Evolutionary conservation across 225 moss, liverwort and hornwort species (phyloP).

Genomic region (Sphagnum contortum): DNA sequence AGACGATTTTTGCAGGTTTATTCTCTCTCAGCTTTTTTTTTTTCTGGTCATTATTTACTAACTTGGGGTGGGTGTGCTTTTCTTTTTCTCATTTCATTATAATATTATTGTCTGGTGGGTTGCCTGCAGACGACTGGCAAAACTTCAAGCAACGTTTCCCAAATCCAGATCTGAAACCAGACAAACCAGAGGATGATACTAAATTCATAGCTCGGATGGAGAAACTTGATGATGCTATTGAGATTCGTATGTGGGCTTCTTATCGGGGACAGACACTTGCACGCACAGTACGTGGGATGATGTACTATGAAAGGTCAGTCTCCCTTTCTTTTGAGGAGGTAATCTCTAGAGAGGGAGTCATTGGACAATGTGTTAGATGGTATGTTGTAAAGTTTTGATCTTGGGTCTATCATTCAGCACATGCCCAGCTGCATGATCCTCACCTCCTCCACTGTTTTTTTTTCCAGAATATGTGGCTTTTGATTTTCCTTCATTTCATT

Average conservation of each 20-base stretch:
- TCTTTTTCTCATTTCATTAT: background rate
- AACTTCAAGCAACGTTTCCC: slow-evolving; percentile 66
- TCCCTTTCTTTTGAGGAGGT: background rate
- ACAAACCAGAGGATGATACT: slow-evolving; percentile 15
- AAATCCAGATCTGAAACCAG: slow-evolving; percentile 13
- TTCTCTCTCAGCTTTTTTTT: slow-evolving; percentile 3
- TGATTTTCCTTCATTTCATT: too few relatives aligned
- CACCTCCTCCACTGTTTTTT: too few relatives aligned
- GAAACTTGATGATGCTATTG: slow-evolving; percentile 46
- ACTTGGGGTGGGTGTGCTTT: too few relatives aligned
- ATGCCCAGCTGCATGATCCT: too few relatives aligned
- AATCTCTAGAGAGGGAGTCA: too few relatives aligned
- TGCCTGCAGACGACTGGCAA: slow-evolving; percentile 78
- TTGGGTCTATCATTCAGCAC: too few relatives aligned
- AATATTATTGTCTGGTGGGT: background rate
- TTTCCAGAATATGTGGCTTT: too few relatives aligned
- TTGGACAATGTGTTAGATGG: too few relatives aligned
- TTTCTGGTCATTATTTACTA: too few relatives aligned
- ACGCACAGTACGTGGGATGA: slow-evolving; percentile 99
- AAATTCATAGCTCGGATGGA: slow-evolving; percentile 25
- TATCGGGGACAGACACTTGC: slow-evolving; percentile 97
- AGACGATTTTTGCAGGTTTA: slow-evolving; percentile 66
- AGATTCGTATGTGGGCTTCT: slow-evolving; percentile 91
- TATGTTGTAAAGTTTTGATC: too few relatives aligned
- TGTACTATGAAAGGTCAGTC: slow-evolving; percentile 89